Percentiles rank a stretch among this genome's conserved stretches.
Conservation (phyloP, 2,329 filamentous ascomycete genomes). For the Nakataea oryzae region DNA sequence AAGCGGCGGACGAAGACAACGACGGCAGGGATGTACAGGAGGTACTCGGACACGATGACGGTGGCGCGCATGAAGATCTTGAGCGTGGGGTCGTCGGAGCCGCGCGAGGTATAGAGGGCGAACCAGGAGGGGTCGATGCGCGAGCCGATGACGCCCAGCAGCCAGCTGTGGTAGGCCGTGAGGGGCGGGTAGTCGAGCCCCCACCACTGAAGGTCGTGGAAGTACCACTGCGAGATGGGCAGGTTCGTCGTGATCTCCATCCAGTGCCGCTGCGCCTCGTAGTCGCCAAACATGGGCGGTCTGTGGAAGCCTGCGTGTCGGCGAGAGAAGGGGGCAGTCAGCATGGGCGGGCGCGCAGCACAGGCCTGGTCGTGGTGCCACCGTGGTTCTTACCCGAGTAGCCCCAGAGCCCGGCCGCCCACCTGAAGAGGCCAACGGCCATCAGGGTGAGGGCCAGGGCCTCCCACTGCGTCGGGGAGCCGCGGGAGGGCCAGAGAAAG, state of each 20-base stretch:
- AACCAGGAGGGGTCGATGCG: conserved; percentile 81
- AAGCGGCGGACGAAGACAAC: conserved; percentile 80
- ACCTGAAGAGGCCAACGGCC: conserved; percentile 82
- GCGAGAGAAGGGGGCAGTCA: conserved; percentile 4
- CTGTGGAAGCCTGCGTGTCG: conserved; percentile 54
- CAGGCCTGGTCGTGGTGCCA: background rate
- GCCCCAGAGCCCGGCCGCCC: conserved; percentile 86
- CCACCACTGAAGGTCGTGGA: conserved; percentile 95
- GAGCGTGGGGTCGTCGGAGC: conserved; percentile 64
- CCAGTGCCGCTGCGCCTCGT: conserved; percentile 97
- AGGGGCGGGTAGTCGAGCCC: conserved; percentile 94
- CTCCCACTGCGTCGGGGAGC: conserved; percentile 82
- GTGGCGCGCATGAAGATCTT: conserved; percentile 96
- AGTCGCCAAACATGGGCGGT: conserved; percentile 92
- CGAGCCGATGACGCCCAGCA: conserved; percentile 77
- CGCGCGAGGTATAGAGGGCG: conserved; percentile 70
- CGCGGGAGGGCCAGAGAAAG: conserved; percentile 88
- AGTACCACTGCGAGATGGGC: conserved; percentile 93
- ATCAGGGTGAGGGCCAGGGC: conserved; percentile 81
- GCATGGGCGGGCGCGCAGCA: background rate
- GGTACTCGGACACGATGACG: conserved; percentile 81
- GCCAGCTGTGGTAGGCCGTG: conserved; percentile 96
- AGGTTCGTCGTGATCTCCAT: conserved; percentile 92
- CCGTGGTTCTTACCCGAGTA: conserved; percentile 62
- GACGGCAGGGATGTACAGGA: conserved; percentile 76